Conservation (phyloP, 2,329 filamentous ascomycete genomes). For the Gnomoniopsis smithogilvyi region DNA sequence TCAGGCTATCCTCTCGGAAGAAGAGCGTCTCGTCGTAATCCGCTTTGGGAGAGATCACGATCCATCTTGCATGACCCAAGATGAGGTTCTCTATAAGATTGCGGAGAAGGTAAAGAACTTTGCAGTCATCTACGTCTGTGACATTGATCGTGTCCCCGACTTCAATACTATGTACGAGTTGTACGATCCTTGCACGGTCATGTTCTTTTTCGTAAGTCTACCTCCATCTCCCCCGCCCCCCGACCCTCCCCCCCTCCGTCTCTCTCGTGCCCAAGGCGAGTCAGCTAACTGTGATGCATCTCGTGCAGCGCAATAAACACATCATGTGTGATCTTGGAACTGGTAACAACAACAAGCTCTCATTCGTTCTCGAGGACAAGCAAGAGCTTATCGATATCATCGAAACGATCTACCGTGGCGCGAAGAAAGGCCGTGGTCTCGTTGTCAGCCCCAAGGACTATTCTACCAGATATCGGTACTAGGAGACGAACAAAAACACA, state of each 20-base stretch:
- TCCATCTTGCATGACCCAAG: constrained; percentile 70
- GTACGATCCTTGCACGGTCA: constrained; percentile 80
- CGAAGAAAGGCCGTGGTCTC: constrained; percentile 94
- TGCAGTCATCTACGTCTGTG: constrained; percentile 88
- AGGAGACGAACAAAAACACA: neutral
- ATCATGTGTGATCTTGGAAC: constrained; percentile 99
- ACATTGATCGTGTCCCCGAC: constrained; percentile 84
- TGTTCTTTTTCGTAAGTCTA: constrained; percentile 67
- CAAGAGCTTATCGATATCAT: constrained; percentile 98
- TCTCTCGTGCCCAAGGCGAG: neutral
- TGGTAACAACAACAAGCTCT: constrained; percentile 98
- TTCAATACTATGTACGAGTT: constrained; percentile 91
- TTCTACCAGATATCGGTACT: constrained; percentile 68
- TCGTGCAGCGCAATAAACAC: constrained; percentile 75
- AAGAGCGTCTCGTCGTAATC: constrained; percentile 85
- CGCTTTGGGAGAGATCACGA: constrained; percentile 88
- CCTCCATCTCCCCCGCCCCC: neutral
- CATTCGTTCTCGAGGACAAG: constrained; percentile 96
- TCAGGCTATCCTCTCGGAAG: constrained; percentile 72
- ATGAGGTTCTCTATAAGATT: constrained; percentile 93
- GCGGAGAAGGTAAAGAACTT: constrained; percentile 93
- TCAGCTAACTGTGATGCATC: constrained; percentile 39
- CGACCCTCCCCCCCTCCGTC: neutral
- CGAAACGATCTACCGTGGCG: constrained; percentile 96
- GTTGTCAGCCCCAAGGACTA: constrained; percentile 91